Conservation (phyloP, 2,329 filamentous ascomycete genomes). For the Atkinsonella texensis region DNA sequence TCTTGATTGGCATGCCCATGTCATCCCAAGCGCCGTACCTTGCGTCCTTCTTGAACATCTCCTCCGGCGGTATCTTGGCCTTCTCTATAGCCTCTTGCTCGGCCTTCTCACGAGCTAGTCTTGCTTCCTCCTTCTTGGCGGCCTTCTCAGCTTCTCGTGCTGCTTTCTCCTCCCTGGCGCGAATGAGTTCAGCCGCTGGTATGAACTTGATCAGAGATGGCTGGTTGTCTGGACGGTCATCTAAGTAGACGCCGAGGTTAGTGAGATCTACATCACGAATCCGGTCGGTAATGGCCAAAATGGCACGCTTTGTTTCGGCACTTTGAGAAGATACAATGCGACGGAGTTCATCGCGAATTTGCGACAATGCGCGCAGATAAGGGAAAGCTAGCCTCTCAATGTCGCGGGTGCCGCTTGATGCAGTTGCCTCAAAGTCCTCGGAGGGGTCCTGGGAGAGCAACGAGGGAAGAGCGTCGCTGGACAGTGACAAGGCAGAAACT, state of each 20-base stretch:
- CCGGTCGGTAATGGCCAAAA: conserved; percentile 65
- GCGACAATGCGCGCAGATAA: conserved; percentile 42
- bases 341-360: conserved; percentile 50
- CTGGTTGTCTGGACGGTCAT: conserved; percentile 58
- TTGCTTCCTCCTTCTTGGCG: conserved; percentile 42
- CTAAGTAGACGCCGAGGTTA: conserved; percentile 74
- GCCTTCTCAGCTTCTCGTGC: conserved; percentile 50
- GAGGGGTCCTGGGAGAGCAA: conserved; percentile 33
- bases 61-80: conserved; percentile 40
- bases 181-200: conserved; percentile 43
- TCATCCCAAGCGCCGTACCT: conserved; percentile 68
- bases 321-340: conserved; percentile 35
- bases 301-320: conserved; percentile 50
- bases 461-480: conserved; percentile 29
- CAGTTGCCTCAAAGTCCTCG: conserved; percentile 33
- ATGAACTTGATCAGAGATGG: conserved; percentile 63
- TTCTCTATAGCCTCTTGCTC: conserved; percentile 45
- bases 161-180: conserved; percentile 46
- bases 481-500: conserved; percentile 34
- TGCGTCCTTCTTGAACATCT: conserved; percentile 45
- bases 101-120: conserved; percentile 34
- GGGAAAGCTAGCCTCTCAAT: conserved; percentile 41
- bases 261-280: conserved; percentile 74
- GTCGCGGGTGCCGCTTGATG: conserved; percentile 34
- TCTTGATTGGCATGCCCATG: conserved; percentile 67